Conservation (phyloP, 257 asterid species). For the Gardenia jasminoides region DNA sequence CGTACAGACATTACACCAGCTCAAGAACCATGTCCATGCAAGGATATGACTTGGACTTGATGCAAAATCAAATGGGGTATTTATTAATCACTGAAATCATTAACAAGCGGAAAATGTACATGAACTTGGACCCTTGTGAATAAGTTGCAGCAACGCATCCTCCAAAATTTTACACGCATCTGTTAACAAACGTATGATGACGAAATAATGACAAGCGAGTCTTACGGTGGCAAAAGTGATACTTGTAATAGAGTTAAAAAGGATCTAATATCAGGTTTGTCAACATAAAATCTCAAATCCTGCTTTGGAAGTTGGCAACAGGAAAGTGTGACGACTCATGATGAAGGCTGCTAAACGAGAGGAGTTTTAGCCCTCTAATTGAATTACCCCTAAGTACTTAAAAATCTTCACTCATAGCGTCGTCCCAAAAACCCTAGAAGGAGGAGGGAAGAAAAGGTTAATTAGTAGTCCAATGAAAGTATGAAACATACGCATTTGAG, state of each 20-base stretch:
- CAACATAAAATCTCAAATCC: background rate
- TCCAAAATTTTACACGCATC: background rate
- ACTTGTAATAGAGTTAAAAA: background rate
- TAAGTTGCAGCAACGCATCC: background rate
- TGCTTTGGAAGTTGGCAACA: background rate
- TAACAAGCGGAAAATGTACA: background rate
- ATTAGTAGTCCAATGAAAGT: background rate
- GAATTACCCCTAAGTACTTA: background rate
- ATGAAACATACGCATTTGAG: background rate
- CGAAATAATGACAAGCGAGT: background rate
- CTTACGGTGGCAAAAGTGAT: background rate
- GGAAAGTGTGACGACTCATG: background rate
- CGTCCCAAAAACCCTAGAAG: conserved; percentile 44
- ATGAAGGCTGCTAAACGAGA: background rate
- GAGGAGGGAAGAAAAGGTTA: background rate
- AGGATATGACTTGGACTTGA: background rate
- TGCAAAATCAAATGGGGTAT: background rate
- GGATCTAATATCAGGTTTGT: background rate
- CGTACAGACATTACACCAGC: conserved; percentile 7
- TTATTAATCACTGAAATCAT: background rate
- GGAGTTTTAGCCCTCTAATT: background rate
- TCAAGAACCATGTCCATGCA: background rate
- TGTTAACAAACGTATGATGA: background rate
- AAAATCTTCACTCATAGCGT: background rate
- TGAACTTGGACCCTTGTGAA: background rate